A percentile compares a stretch with the other conserved stretches of the same genome.
Evolutionary conservation across 768 basidiomycete genomes (phyloP).

Genomic region (Russula dissimulans): DNA sequence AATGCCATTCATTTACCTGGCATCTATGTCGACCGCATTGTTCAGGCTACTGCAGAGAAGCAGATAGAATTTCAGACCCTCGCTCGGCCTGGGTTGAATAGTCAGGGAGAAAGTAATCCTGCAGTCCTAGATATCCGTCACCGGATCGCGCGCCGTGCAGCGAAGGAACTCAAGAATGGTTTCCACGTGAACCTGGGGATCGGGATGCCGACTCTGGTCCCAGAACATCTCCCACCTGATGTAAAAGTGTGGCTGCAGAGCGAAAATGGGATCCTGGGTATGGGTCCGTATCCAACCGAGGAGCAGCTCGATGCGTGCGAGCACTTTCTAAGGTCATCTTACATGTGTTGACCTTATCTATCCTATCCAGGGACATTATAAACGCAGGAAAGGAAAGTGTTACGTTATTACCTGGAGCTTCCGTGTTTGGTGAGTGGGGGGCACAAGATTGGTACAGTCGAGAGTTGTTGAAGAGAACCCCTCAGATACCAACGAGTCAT

Average conservation of each 20-base stretch:
- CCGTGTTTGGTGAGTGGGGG: constrained; percentile 64
- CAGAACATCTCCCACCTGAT: constrained; percentile 63
- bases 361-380: constrained; percentile 61
- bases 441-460: neutral
- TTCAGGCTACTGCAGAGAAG: constrained; percentile 67
- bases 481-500: constrained; percentile 89
- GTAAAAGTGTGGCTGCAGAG: constrained; percentile 86
- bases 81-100: constrained; percentile 35
- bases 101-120: constrained; percentile 39
- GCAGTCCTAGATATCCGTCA: constrained; percentile 48
- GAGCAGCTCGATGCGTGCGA: constrained; percentile 74
- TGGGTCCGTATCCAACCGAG: constrained; percentile 83
- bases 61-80: constrained; percentile 68
- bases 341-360: neutral
- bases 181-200: constrained; percentile 86
- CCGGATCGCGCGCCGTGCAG: constrained; percentile 77
- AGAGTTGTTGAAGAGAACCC: neutral
- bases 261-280: constrained; percentile 84
- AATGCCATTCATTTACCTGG: constrained; percentile 76
- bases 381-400: constrained; percentile 95
- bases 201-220: constrained; percentile 85
- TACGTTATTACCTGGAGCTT: constrained; percentile 85
- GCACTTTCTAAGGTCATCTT: neutral
- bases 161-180: constrained; percentile 82
- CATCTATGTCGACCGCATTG: constrained; percentile 84